Conservation (phyloP, 371 early-diverging fungal species). For the Mycotypha africana region DNA sequence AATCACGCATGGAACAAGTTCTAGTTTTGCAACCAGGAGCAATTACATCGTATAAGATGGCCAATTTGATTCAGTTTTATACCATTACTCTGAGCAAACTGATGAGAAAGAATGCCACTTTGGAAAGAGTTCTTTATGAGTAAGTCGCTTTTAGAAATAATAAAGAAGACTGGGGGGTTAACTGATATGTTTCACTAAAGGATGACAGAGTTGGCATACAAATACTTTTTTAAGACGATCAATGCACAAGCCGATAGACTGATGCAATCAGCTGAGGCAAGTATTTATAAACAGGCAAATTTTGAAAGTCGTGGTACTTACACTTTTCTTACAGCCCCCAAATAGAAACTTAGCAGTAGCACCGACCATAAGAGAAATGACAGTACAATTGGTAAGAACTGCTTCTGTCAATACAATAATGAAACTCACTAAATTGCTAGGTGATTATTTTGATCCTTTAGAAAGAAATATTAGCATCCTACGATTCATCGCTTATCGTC, state of each 20-base stretch:
- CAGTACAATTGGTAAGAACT: constrained; percentile 53
- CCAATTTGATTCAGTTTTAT: constrained; percentile 77
- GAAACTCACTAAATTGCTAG: no score
- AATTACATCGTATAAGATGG: constrained; percentile 64
- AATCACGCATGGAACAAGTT: constrained; percentile 76
- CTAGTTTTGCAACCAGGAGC: constrained; percentile 65
- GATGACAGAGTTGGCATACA: constrained; percentile 59
- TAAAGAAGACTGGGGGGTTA: background rate
- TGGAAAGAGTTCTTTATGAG: constrained; percentile 57
- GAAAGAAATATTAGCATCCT: constrained; percentile 77
- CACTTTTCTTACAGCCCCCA: constrained; percentile 50
- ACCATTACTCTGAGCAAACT: constrained; percentile 57
- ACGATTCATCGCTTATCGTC: constrained; percentile 66
- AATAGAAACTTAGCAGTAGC: constrained; percentile 55
- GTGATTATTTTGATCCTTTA: constrained; percentile 12
- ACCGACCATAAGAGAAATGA: constrained; percentile 59
- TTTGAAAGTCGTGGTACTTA: no score
- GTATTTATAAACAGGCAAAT: no score
- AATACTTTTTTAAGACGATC: constrained; percentile 65
- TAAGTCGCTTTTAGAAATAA: constrained; percentile 22
- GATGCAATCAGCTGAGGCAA: constrained; percentile 52
- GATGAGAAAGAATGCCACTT: constrained; percentile 49
- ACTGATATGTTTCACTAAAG: constrained; percentile 20
- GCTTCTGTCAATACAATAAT: no score
- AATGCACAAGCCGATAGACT: constrained; percentile 60